phyloP scores from a whole-genome alignment of 1,284 basidiomycete species.

The Cryptococcus hybrid region DNA sequence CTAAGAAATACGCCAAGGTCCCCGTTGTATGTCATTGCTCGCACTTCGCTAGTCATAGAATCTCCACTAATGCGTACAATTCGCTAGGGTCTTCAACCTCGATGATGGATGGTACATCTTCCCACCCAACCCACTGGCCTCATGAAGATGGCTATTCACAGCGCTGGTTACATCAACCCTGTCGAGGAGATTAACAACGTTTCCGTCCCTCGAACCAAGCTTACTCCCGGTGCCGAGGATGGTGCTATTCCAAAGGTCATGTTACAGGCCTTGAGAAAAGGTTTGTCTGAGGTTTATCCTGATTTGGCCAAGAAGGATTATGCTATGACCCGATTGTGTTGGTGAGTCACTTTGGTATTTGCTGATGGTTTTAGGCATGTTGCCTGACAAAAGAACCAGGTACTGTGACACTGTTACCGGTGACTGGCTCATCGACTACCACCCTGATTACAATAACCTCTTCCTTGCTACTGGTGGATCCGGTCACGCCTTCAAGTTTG shows the following conservation, averaged over 20 bases:
- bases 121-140: constrained; percentile 51
- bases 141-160: constrained; percentile 54
- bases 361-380: background rate
- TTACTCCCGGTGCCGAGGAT: constrained; percentile 41
- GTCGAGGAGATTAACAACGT: constrained; percentile 22
- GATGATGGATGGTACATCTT: constrained; percentile 53
- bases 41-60: background rate
- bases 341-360: constrained; percentile 19
- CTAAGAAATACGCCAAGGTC: constrained; percentile 58
- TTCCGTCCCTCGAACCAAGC: constrained; percentile 46
- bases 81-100: constrained; percentile 43
- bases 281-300: constrained; percentile 41
- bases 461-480: constrained; percentile 53
- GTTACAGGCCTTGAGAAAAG: constrained; percentile 28
- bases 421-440: constrained; percentile 55
- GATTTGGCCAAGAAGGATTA: constrained; percentile 46
- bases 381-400: constrained; percentile 13
- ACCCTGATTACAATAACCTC: constrained; percentile 48
- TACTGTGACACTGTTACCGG: constrained; percentile 52
- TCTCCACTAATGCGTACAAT: background rate
- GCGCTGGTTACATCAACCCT: constrained; percentile 46
- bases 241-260: constrained; percentile 44
- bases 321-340: constrained; percentile 44
- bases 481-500: constrained; percentile 62
- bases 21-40: constrained; percentile 60